These are phyloP conservation scores for Hypoxylon subgilvum DNA, from an alignment of 495 filamentous ascomycete species.

Conservation along the genomic window DNA sequence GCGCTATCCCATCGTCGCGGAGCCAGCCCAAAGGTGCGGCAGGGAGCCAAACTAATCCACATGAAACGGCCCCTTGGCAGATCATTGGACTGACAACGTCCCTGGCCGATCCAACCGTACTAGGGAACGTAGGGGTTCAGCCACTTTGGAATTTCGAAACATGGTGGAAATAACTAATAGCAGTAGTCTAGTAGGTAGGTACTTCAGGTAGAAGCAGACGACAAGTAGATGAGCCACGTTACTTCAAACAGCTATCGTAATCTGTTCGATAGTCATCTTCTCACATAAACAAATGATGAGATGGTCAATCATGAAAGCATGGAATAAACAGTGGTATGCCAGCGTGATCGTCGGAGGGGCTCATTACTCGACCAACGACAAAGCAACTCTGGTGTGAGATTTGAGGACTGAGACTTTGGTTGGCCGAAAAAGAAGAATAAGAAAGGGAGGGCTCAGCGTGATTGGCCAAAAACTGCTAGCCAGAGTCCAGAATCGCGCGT, in stretches of 20 bases:
- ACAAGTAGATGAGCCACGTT: conserved; percentile 10
- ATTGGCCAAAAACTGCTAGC: conserved; percentile 27
- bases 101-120: conserved; percentile 11
- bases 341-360: conserved; percentile 27
- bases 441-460: conserved; percentile 2
- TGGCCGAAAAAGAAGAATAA: conserved; percentile 20
- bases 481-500: conserved; percentile 4
- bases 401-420: conserved; percentile 17
- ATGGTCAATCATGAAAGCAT: no score
- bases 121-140: conserved; percentile 12
- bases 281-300: no score
- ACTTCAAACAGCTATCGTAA: conserved; percentile 10
- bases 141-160: conserved; percentile 32
- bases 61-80: conserved; percentile 33
- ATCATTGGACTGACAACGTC: conserved; percentile 28
- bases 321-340: not conserved
- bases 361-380: conserved; percentile 29
- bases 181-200: no score
- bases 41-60: conserved; percentile 19
- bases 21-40: conserved; percentile 25
- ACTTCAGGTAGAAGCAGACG: no score
- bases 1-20: not conserved
- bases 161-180: conserved; percentile 16
- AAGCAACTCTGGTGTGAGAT: conserved; percentile 24
- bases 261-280: no score